Percentiles rank a stretch among this genome's conserved stretches.
phyloP scores from a whole-genome alignment of 2,329 filamentous ascomycete species.

The Penicillium freii region DNA sequence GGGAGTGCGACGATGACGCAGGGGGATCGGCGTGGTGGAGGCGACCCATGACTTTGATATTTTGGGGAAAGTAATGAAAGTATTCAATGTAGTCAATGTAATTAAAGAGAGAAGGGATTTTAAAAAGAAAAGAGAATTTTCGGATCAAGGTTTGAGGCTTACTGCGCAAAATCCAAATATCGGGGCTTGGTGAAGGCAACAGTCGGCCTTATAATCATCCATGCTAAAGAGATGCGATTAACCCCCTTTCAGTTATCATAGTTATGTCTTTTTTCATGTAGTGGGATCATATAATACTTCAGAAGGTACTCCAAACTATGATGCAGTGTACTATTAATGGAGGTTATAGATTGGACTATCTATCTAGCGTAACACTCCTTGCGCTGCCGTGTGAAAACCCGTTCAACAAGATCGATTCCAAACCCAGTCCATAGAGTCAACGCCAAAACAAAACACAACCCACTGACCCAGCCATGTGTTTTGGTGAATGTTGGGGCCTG shows the following conservation, averaged over 20 bases:
- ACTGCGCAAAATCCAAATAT: not conserved
- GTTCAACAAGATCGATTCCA: not conserved
- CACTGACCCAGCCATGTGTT: not conserved
- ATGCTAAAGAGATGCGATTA: too few species aligned
- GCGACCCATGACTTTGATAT: constrained; percentile 11
- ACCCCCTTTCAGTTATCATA: too few species aligned
- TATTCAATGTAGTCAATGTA: too few species aligned
- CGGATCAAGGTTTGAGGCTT: not conserved
- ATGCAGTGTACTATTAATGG: too few species aligned
- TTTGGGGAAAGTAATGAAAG: not conserved
- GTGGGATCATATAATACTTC: too few species aligned
- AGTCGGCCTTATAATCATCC: too few species aligned
- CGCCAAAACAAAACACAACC: not conserved
- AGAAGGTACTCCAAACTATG: too few species aligned
- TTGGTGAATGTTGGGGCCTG: not conserved
- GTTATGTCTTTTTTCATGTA: too few species aligned
- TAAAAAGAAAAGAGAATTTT: not conserved
- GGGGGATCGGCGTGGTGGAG: constrained; percentile 10
- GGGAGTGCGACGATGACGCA: constrained; percentile 19
- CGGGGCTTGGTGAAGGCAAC: too few species aligned
- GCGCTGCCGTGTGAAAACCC: not conserved
- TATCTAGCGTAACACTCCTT: not conserved
- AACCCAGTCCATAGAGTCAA: not conserved
- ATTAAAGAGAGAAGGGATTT: not conserved
- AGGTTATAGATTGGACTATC: too few species aligned